Base-by-base conservation (phyloP, 805 yeast genomes). In the Spathaspora sp. region DNA sequence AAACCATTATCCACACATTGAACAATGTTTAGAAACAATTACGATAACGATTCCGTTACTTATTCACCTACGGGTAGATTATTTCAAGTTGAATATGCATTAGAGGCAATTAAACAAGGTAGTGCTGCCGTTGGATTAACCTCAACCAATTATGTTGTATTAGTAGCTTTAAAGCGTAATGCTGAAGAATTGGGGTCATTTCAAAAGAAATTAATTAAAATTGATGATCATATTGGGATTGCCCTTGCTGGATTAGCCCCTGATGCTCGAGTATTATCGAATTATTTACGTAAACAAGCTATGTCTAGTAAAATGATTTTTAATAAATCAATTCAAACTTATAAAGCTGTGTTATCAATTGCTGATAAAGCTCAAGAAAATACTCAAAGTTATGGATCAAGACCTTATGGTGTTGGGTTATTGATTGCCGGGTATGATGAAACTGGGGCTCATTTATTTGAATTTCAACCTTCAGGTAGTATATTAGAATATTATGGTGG, bases 181-280 rank as follows among this genome's bases (percentile, higher is more conserved):
- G 97, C 97, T 5, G 99, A 94, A 69, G 98, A 94, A 67, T 78
- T 94, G 57, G 97, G 99, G 23, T 90, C 97, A 42, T 94, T 92
- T 70, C 99, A 94, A 67, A 89, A 89, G 78, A 94, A 94, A 68
- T 79, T 94, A 61, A 86, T 93, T 67, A 86, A 88, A 66, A 85
- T 96, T 52, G 99, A 94, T 67, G 87, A 86, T 55, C 98, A 94
- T 67, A 72, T 94, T 79, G 99, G 98, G 32, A 79, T 94, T 57
- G 97, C 97, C 0, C 78, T 94, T 51, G 97, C 99, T 1, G 99
- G 99, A 9, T 81, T 94, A 62, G 97, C 98, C 0, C 98, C 99
- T 16, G 99, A 94, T 67, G 99, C 98, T 20, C 80, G 99, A 59
- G 96, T 94, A 39, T 78, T 94, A 60, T 85, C 96, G 47, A 94